phyloP scores from a whole-genome alignment of 805 yeast species.

The Suhomyces emberorum region DNA sequence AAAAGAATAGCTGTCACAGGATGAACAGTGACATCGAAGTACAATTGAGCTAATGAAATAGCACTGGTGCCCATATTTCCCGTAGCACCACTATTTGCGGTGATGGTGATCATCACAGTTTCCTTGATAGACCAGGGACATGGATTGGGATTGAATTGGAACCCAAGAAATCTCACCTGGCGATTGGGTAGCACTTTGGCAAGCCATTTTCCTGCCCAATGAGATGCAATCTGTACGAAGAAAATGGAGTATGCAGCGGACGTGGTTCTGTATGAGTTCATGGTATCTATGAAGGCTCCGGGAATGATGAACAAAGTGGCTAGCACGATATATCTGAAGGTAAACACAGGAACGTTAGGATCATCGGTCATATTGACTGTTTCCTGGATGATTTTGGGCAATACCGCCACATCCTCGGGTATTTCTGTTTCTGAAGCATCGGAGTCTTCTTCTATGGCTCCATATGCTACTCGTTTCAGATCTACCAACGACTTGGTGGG shows the following conservation, averaged over 20 bases:
- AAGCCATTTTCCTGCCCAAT: slow-evolving; percentile 46
- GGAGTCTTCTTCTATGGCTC: background rate
- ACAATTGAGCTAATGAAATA: slow-evolving; percentile 44
- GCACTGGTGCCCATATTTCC: slow-evolving; percentile 50
- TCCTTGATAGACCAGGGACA: slow-evolving; percentile 58
- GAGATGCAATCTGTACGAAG: slow-evolving; percentile 49
- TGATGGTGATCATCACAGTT: slow-evolving; percentile 48
- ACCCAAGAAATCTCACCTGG: slow-evolving; percentile 14
- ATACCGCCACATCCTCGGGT: slow-evolving; percentile 19
- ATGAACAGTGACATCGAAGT: slow-evolving; percentile 36
- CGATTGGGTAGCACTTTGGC: slow-evolving; percentile 40
- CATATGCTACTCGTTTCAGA: no score
- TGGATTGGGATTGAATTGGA: slow-evolving; percentile 42
- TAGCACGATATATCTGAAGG: slow-evolving; percentile 34
- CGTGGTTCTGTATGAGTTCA: slow-evolving; percentile 42
- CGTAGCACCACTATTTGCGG: slow-evolving; percentile 52
- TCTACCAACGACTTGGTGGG: no score
- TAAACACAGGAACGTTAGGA: slow-evolving; percentile 35
- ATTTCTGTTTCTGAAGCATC: background rate
- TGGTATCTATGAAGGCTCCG: slow-evolving; percentile 41
- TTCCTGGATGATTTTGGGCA: slow-evolving; percentile 33
- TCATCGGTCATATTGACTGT: slow-evolving; percentile 39
- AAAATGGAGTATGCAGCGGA: slow-evolving; percentile 50
- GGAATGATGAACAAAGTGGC: slow-evolving; percentile 35
- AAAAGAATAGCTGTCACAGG: slow-evolving; percentile 39